Conservation (phyloP, 2,329 filamentous ascomycete genomes). For the Sarocladium strictum region DNA sequence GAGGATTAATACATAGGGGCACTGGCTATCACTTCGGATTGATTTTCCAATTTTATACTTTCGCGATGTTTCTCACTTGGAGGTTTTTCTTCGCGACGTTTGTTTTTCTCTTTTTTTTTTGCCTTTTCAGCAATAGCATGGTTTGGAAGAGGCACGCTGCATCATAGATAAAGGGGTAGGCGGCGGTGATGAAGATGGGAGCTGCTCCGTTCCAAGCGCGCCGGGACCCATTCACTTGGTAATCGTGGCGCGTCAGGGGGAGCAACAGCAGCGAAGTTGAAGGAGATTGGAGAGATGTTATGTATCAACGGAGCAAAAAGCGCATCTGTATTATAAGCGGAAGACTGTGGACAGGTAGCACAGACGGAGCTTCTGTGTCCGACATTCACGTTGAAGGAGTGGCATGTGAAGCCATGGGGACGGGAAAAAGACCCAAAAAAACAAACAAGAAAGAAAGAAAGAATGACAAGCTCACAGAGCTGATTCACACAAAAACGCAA, state of each 20-base stretch:
- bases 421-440: not conserved
- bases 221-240: slow-evolving; percentile 8
- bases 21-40: slow-evolving; percentile 4
- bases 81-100: not conserved
- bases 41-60: not conserved
- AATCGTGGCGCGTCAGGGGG: not conserved
- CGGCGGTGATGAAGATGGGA: not conserved
- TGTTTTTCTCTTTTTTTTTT: not conserved
- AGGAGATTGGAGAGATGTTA: slow-evolving; percentile 1
- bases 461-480: slow-evolving; percentile 8
- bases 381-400: not conserved
- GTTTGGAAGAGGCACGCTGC: slow-evolving; percentile 6
- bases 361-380: not conserved
- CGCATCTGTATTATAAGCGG: slow-evolving; percentile 7
- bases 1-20: slow-evolving; percentile 7
- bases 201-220: not conserved
- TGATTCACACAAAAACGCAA: not conserved
- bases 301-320: slow-evolving; percentile 8
- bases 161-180: slow-evolving; percentile 1
- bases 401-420: not conserved
- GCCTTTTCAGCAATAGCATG: slow-evolving; percentile 6
- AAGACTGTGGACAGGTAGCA: not conserved
- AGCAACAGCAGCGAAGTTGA: not conserved
- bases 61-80: not conserved
- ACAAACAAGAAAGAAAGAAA: slow-evolving; percentile 2